A percentile compares a stretch with the other conserved stretches of the same genome.
phyloP scores from a whole-genome alignment of 1,284 basidiomycete genomes.

The Albatrellus sp. region DNA sequence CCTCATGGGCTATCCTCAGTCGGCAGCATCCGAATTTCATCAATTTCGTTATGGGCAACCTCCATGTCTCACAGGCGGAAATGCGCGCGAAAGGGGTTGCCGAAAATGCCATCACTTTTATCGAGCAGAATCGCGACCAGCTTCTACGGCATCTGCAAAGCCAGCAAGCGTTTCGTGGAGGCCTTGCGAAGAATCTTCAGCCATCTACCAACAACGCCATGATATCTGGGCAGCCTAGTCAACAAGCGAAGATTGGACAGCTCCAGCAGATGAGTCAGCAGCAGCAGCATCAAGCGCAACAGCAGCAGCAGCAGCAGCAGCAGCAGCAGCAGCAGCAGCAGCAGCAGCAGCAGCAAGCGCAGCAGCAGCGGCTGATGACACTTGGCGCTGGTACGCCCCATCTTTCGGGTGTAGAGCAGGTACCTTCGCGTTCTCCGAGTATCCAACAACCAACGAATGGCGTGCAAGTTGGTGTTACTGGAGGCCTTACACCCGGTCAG shows the following conservation, averaged over 20 bases:
- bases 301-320: conserved; percentile 5
- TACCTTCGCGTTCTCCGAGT: no score
- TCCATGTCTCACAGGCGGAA: conserved; percentile 31
- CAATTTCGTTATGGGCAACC: conserved; percentile 28
- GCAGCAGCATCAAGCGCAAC: conserved; percentile 2
- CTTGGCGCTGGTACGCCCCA: background rate
- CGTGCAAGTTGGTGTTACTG: no score
- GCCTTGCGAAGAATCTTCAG: conserved; percentile 10
- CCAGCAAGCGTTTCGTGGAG: conserved; percentile 27
- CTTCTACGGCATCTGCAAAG: conserved; percentile 29
- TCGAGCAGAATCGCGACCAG: conserved; percentile 41
- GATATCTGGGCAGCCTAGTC: background rate
- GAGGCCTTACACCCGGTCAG: no score
- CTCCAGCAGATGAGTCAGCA: conserved; percentile 1
- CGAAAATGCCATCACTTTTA: conserved; percentile 37
- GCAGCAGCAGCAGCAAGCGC: conserved; percentile 6
- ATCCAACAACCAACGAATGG: no score
- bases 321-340: conserved; percentile 7
- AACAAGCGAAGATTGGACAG: conserved; percentile 3
- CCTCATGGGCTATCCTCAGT: background rate
- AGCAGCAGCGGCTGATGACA: conserved; percentile 4
- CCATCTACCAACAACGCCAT: conserved; percentile 7
- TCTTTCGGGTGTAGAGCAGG: no score
- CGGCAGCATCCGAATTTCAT: conserved; percentile 17
- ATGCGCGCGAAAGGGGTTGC: conserved; percentile 39